Conservation (phyloP, 345 rosid genomes). For the Linum lewisii region DNA sequence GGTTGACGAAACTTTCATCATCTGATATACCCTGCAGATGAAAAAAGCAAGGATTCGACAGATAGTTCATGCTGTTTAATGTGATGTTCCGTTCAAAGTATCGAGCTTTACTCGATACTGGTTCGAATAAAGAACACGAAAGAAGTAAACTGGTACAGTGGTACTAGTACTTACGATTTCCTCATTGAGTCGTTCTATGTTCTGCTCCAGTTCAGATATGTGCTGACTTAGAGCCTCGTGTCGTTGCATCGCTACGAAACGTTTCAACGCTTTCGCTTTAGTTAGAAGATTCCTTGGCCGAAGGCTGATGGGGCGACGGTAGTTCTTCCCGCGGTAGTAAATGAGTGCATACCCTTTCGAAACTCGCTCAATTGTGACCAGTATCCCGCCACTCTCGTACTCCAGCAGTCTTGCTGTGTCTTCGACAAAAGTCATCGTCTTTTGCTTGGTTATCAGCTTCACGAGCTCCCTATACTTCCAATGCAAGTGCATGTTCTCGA, state of each 20-base stretch:
- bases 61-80: neutral
- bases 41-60: neutral
- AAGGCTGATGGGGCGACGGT: conserved; percentile 68
- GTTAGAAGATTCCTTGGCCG: conserved; percentile 94
- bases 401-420: conserved; percentile 88
- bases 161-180: conserved; percentile 65
- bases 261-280: conserved; percentile 93
- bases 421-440: conserved; percentile 83
- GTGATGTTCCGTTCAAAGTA: too few species aligned
- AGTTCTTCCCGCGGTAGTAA: conserved; percentile 93
- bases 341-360: conserved; percentile 92
- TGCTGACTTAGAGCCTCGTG: conserved; percentile 99
- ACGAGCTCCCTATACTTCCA: conserved; percentile 99
- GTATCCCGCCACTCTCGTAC: conserved; percentile 91
- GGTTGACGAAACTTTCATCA: conserved; percentile 3
- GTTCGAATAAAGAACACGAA: too few species aligned
- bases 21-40: neutral
- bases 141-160: too few species aligned
- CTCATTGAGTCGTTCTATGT: conserved; percentile 62
- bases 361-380: conserved; percentile 82
- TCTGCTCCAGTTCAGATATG: conserved; percentile 69
- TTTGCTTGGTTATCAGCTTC: conserved; percentile 89
- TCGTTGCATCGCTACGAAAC: conserved; percentile 89
- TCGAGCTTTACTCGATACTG: too few species aligned
- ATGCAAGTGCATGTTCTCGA: conserved; percentile 98